Evolutionary conservation across 768 basidiomycete species (phyloP), one percentile per base, ranked within the genome.

Genomic region (Agrocybe praecox): DNA sequence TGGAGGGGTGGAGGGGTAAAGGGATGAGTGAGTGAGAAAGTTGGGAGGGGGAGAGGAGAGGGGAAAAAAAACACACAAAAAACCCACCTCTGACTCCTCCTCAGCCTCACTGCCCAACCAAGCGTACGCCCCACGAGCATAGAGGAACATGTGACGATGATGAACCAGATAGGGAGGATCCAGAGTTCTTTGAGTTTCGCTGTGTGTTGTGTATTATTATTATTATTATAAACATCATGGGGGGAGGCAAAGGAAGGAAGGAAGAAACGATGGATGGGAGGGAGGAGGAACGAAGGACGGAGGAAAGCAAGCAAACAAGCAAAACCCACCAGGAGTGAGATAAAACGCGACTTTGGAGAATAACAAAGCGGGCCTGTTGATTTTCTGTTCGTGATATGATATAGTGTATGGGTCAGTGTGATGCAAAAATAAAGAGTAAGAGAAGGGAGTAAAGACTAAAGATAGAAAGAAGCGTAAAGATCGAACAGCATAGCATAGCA

Each of bases 281-380:
- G n/a, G n/a, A n/a, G n/a, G n/a, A n/a, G n/a, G n/a, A n/a, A n/a
- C 46, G 17, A 46, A 21, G 1, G 26, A 52, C n/a, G n/a, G n/a
- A n/a, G 21, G 12, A 51, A 23, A 47, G 15, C 11, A 29, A 9
- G 26, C 26, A n/a, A 29, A 9, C 5, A 4, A 29, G 9, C 26
- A 26, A 18, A 6, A 44, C 53, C 4, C 21, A 84, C 90, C 83
- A 68, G 96, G 94, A 0, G 89, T 85, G 42, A 95, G 72, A 69
- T 90, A 92, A 75, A 96, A 96, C 0, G 96, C 96, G 19, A 98
- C 94, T 74, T 97, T 98, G 12, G 92, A 94, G 74, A 96, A 96
- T 29, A 96, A 77, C 6, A 96, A 83, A 0, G 90, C 88, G 0
- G 92, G 90, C 0, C 83, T 79, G 65, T 93, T 94, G 18, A 93